Conservation (phyloP, 208 protist species). For the Trypanosoma cruzi region DNA sequence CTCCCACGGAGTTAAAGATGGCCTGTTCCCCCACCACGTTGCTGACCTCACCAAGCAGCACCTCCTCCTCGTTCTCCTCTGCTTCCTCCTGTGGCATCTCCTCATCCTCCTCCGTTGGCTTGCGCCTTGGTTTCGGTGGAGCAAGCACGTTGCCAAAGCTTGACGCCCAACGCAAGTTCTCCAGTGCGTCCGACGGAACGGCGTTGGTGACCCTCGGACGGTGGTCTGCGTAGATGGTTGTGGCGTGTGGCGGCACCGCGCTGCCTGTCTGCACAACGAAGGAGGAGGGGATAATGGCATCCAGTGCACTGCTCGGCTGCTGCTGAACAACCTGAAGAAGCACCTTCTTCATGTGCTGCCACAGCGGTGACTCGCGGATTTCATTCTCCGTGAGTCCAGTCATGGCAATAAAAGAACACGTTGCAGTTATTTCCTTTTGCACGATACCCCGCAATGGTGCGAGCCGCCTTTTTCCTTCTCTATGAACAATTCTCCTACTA, state of each 20-base stretch:
- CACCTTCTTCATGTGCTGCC: slow-evolving; percentile 85
- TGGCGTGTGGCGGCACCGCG: slow-evolving; percentile 59
- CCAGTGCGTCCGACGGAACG: slow-evolving; percentile 61
- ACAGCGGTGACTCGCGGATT: slow-evolving; percentile 76
- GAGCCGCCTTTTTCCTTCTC: neutral
- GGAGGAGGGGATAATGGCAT: slow-evolving; percentile 72
- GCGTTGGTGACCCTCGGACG: slow-evolving; percentile 55
- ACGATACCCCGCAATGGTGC: neutral
- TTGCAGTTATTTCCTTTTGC: neutral
- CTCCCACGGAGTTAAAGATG: slow-evolving; percentile 81
- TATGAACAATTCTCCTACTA: neutral
- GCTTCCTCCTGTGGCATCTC: slow-evolving; percentile 51
- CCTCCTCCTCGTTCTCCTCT: slow-evolving; percentile 49
- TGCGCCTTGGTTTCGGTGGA: slow-evolving; percentile 65
- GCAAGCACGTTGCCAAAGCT: slow-evolving; percentile 72
- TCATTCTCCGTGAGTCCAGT: slow-evolving; percentile 56
- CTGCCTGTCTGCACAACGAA: slow-evolving; percentile 68
- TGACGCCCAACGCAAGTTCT: slow-evolving; percentile 71
- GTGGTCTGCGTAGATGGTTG: slow-evolving; percentile 61
- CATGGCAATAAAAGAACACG: neutral
- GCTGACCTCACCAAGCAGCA: slow-evolving; percentile 61
- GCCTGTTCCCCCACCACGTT: slow-evolving; percentile 87
- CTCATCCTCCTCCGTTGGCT: slow-evolving; percentile 64
- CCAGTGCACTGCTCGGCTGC: slow-evolving; percentile 63
- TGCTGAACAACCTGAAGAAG: slow-evolving; percentile 77